Conservation (phyloP, 352 stramenopile species). For the Phytophthora aleatoria region DNA sequence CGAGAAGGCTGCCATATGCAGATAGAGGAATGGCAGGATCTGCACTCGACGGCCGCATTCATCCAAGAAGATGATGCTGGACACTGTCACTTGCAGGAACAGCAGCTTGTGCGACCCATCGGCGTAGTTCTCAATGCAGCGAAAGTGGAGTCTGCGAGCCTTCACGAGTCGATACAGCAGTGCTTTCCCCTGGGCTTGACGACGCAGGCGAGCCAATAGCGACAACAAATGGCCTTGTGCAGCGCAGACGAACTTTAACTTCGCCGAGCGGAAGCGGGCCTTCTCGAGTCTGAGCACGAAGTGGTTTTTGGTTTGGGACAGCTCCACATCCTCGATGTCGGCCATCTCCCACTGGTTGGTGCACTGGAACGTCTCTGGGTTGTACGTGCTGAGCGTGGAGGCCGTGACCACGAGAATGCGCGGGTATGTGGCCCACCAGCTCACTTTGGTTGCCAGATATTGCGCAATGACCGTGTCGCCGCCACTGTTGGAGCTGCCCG, state of each 20-base stretch:
- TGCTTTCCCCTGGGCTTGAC: constrained; percentile 45
- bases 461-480: constrained; percentile 56
- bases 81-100: constrained; percentile 54
- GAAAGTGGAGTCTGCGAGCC: constrained; percentile 45
- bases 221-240: constrained; percentile 63
- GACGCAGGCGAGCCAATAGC: constrained; percentile 51
- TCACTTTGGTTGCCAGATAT: constrained; percentile 73
- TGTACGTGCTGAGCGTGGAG: constrained; percentile 62
- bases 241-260: constrained; percentile 62
- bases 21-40: constrained; percentile 56
- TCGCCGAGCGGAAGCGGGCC: constrained; percentile 56
- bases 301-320: constrained; percentile 44
- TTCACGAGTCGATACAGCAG: constrained; percentile 39
- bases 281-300: constrained; percentile 71
- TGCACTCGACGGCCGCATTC: constrained; percentile 49
- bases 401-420: constrained; percentile 61
- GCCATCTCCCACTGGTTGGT: constrained; percentile 73
- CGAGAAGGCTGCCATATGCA: constrained; percentile 53
- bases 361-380: constrained; percentile 70
- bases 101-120: constrained; percentile 60
- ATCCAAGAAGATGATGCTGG: constrained; percentile 59
- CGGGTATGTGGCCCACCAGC: constrained; percentile 67
- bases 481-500: constrained; percentile 10
- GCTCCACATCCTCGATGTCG: constrained; percentile 62
- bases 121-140: constrained; percentile 72